Evolutionary conservation across 345 rosid genomes (phyloP).

Genomic region (Anacardium occidentale): DNA sequence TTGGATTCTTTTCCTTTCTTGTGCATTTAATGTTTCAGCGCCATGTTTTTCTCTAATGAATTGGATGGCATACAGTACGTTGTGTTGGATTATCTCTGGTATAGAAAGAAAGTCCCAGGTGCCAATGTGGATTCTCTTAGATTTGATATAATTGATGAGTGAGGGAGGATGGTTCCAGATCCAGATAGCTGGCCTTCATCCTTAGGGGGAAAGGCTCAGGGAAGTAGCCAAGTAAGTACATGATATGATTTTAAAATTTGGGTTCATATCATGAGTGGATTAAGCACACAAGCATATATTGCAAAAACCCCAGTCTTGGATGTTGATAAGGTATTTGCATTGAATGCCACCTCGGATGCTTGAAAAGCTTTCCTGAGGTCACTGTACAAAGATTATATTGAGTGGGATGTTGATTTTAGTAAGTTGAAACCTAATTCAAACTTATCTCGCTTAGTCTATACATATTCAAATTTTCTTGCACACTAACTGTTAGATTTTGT

Average conservation of each 20-base stretch:
- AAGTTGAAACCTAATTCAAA: constrained; percentile 21
- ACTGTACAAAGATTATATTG: constrained; percentile 71
- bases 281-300: constrained; percentile 80
- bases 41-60: not conserved
- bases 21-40: not conserved
- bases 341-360: constrained; percentile 56
- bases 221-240: constrained; percentile 74
- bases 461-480: not conserved
- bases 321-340: constrained; percentile 59
- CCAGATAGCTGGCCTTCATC: constrained; percentile 91
- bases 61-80: constrained; percentile 50
- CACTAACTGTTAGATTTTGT: not conserved
- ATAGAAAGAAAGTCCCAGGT: constrained; percentile 65
- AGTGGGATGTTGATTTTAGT: constrained; percentile 96
- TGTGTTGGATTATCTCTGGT: constrained; percentile 95
- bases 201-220: constrained; percentile 59
- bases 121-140: constrained; percentile 66
- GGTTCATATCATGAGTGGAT: constrained; percentile 87
- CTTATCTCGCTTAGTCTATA: constrained; percentile 5
- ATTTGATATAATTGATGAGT: constrained; percentile 81
- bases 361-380: constrained; percentile 86
- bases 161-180: constrained; percentile 88
- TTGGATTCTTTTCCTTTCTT: not conserved
- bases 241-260: constrained; percentile 79
- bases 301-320: constrained; percentile 73